Evolutionary conservation across 495 filamentous ascomycete species (phyloP), one percentile per base, ranked within the genome.

Genomic region (Xylaria acuta): DNA sequence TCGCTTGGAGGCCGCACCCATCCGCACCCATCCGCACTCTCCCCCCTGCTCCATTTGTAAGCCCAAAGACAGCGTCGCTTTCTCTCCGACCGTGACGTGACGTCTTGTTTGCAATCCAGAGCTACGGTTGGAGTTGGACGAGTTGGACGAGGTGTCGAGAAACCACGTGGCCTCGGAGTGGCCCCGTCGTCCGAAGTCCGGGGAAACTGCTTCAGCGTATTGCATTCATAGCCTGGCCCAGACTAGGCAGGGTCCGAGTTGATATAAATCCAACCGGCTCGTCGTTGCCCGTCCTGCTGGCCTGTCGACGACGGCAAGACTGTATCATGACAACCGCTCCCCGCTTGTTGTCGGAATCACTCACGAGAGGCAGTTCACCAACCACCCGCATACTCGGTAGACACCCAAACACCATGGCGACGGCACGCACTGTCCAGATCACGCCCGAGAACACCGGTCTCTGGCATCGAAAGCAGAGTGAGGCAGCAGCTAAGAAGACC

Each of bases 381-480:
- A 11, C 65, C 1, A 67, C 53, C 7, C 6, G 7, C 7, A 43
- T n/a, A 45, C 22, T 41, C 49, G 20, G 22, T 58, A 68, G 36
- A 68, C 65, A 32, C 5, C 16, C 41, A 11, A 64, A 8, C 45
- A 85, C 65, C 51, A 92, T 93, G 91, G 91, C 91, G 3, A 90
- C 91, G 0, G 81, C 91, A 49, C 87, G 82, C 45, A 87, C 84
- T n/a, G 86, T 95, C 64, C 77, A 88, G 36, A 82, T 95, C 59
- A 81, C 84, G 2, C 80, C 86, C 1, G 77, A 85, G 16, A 85
- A 92, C 73, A 82, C 84, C 3, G 91, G 92, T 2, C 80, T 90
- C 30, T 92, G 87, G 75, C 82, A 82, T 60, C 75, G 85, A 18
- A 76, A 82, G 1, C 84, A 90, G 43, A 88, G 82, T 25, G 80